Percentiles rank a stretch among this genome's conserved stretches.
These are phyloP conservation scores for Scopulariopsis brevicaulis DNA, from an alignment of 2,329 filamentous ascomycete species.

Conservation along the genomic window DNA sequence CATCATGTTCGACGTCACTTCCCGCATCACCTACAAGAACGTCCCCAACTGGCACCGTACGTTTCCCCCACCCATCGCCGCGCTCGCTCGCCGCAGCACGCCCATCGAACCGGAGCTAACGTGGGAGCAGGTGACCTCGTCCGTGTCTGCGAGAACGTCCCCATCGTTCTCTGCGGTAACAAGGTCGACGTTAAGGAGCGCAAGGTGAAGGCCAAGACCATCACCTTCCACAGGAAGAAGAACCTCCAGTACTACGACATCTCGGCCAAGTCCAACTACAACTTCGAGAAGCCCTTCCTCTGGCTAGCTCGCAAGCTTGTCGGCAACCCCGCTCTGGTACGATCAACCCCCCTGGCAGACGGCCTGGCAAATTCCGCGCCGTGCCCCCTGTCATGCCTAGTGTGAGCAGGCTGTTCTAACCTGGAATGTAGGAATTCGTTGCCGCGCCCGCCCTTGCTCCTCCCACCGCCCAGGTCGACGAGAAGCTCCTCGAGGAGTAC, in stretches of 20 bases:
- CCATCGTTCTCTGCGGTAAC: constrained; percentile 96
- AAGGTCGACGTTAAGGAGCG: constrained; percentile 99
- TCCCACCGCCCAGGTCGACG: constrained; percentile 82
- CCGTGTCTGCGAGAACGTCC: constrained; percentile 98
- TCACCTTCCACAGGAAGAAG: constrained; percentile 99
- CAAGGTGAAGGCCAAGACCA: constrained; percentile 99
- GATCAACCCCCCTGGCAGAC: neutral
- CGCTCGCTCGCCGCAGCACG: neutral
- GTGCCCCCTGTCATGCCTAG: neutral
- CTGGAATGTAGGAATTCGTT: constrained; percentile 68
- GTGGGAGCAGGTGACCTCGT: constrained; percentile 70
- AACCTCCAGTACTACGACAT: constrained; percentile 99
- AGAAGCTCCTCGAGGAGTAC: constrained; percentile 70
- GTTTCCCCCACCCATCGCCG: constrained; percentile 23
- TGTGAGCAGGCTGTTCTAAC: constrained; percentile 13
- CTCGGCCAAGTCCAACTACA: constrained; percentile 99
- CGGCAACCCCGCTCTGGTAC: constrained; percentile 59
- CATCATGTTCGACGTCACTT: constrained; percentile 99
- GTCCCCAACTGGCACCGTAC: constrained; percentile 99
- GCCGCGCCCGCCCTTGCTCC: constrained; percentile 90
- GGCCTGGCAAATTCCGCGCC: neutral
- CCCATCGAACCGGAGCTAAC: constrained; percentile 9
- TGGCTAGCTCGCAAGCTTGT: constrained; percentile 98
- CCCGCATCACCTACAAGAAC: constrained; percentile 99
- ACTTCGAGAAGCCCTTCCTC: constrained; percentile 99